These are phyloP conservation scores for Canavalia ensiformis DNA, from an alignment of 306 rosid genomes.

Conservation along the genomic window DNA sequence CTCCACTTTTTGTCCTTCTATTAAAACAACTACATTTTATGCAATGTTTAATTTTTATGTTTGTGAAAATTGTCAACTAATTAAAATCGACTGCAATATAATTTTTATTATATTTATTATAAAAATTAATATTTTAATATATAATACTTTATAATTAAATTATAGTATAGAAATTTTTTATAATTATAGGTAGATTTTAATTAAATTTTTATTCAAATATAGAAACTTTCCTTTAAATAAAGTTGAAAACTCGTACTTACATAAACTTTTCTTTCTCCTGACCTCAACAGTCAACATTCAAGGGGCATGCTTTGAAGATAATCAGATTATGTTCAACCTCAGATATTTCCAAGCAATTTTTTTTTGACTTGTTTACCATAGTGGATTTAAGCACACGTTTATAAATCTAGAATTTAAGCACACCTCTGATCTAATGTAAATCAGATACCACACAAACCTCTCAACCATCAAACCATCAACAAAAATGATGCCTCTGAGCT, in stretches of 20 bases:
- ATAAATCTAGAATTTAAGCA: no score
- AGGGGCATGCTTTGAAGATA: not conserved
- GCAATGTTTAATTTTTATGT: no score
- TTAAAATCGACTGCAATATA: no score
- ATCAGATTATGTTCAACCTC: not conserved
- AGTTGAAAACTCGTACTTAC: not conserved
- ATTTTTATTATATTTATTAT: no score
- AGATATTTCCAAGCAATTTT: not conserved
- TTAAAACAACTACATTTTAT: no score
- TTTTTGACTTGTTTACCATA: not conserved
- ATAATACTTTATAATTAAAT: no score
- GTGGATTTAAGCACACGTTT: not conserved
- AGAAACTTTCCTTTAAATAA: not conserved
- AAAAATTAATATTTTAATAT: no score
- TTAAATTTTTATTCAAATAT: not conserved
- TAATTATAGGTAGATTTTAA: no score
- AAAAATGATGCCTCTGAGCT: constrained; percentile 13
- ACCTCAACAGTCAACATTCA: not conserved
- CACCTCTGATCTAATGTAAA: not conserved
- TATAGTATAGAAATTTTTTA: no score
- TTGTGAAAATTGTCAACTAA: no score
- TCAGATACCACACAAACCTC: not conserved
- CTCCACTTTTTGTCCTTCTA: no score
- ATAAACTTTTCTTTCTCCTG: not conserved
- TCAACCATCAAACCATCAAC: not conserved